These are phyloP conservation scores for Lactifluus volemus DNA, from an alignment of 768 basidiomycete species.

Conservation along the genomic window DNA sequence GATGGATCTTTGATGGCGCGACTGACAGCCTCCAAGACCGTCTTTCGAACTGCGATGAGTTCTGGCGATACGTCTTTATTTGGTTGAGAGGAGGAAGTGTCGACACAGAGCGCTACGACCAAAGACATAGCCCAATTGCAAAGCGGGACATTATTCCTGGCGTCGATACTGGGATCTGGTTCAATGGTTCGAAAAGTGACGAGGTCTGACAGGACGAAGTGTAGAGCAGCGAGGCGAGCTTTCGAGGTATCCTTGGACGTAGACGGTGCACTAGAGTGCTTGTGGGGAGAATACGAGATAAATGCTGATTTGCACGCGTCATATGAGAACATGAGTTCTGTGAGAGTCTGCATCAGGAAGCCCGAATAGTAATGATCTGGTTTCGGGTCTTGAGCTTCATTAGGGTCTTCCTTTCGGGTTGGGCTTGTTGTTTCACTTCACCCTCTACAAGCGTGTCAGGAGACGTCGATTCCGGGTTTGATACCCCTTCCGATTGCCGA, in stretches of 20 bases:
- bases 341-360: slow-evolving; percentile 86
- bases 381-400: slow-evolving; percentile 7
- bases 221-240: slow-evolving; percentile 57
- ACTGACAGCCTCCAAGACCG: slow-evolving; percentile 81
- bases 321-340: slow-evolving; percentile 91
- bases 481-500: not conserved
- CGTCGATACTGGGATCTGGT: slow-evolving; percentile 46
- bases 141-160: slow-evolving; percentile 48
- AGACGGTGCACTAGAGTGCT: slow-evolving; percentile 45
- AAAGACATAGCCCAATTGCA: slow-evolving; percentile 88
- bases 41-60: slow-evolving; percentile 83
- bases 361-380: slow-evolving; percentile 48
- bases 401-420: not conserved
- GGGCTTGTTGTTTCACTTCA: not conserved
- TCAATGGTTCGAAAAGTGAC: slow-evolving; percentile 69
- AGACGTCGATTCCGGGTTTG: not conserved
- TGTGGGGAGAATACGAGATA: slow-evolving; percentile 66
- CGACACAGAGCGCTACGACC: slow-evolving; percentile 88
- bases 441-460: not conserved
- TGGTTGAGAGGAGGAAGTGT: slow-evolving; percentile 56
- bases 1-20: slow-evolving; percentile 77
- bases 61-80: slow-evolving; percentile 72
- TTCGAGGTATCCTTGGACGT: slow-evolving; percentile 58
- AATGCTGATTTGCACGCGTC: slow-evolving; percentile 85
- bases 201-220: slow-evolving; percentile 77